Conservation (phyloP, 495 filamentous ascomycete genomes). For the Xylaria scruposa region DNA sequence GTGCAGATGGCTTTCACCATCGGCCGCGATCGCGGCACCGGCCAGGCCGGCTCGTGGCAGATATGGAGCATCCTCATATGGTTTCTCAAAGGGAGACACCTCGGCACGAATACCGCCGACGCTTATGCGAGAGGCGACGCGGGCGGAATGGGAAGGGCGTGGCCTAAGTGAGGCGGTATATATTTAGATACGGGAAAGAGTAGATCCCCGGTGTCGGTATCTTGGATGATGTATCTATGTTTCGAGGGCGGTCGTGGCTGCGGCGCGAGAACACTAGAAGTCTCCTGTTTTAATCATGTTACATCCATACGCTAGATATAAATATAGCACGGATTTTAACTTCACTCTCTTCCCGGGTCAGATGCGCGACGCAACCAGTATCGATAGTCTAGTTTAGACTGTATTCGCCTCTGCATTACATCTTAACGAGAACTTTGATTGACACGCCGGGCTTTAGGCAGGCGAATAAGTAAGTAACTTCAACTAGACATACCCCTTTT, state of each 20-base stretch:
- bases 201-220: constrained; percentile 1
- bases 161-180: constrained; percentile 20
- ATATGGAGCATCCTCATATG: constrained; percentile 53
- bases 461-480: background rate
- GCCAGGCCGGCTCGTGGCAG: constrained; percentile 55
- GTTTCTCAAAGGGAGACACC: constrained; percentile 51
- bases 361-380: background rate
- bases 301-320: background rate
- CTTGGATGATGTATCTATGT: background rate
- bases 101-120: constrained; percentile 39
- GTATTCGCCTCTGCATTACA: background rate
- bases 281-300: background rate
- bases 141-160: constrained; percentile 26
- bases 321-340: background rate
- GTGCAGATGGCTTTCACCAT: constrained; percentile 28
- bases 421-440: background rate
- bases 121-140: constrained; percentile 31
- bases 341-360: background rate
- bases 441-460: background rate
- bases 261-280: background rate
- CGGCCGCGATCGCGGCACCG: constrained; percentile 55
- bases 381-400: background rate
- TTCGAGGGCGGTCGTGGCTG: background rate
- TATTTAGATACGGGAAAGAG: background rate
- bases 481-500: background rate